Evolutionary conservation across 371 early-diverging fungal genomes (phyloP), one percentile per base, ranked within the genome.

Genomic region (Mortierella sp.): DNA sequence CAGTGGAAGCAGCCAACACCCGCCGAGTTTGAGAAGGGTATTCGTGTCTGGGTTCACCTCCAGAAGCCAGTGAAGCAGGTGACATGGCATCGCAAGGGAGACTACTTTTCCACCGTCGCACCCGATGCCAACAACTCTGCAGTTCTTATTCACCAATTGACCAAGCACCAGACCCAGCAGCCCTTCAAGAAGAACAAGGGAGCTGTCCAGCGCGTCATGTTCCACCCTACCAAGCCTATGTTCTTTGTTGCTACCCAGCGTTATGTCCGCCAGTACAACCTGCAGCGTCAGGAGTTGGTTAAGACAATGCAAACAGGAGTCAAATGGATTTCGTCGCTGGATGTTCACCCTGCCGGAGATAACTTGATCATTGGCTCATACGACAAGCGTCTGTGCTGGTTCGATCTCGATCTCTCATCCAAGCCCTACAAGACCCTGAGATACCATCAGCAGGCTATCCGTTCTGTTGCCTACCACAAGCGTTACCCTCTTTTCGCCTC

Each of bases 21-120:
- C 31, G 80, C 84, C 11, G 92, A 92, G 68, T 83, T 80, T 48
- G 90, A 89, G 63, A 89, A 90, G 44, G 94, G 94, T 34, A 92
- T 86, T 78, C 91, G 91, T 76, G 88, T 91, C 24, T 88, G 88
- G 72, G 83, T 93, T 48, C 89, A 88, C 65, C 92, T 92, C 48
- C 82, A 81, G 73, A 89, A 95, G 87, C 86, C 88, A n/a, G 94
- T 97, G 44, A 95, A 95, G 77, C 91, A 94, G 72, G 89, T 99
- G 44, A 92, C 93, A 45, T 99, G 99, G 99, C 99, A 99, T 89
- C 92, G 96, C 75, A 97, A 96, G 88, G 99, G 99, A 79, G 98
- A 99, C 88, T 99, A 99, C 88, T 93, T 99, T 88, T 94, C 96
- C 6, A 95, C 97, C 11, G 94, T 98, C 13, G 91, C 95, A 1